Percentiles rank a stretch among this genome's conserved stretches.
phyloP scores from a whole-genome alignment of 352 stramenopile species.

The Pythium periplocum region DNA sequence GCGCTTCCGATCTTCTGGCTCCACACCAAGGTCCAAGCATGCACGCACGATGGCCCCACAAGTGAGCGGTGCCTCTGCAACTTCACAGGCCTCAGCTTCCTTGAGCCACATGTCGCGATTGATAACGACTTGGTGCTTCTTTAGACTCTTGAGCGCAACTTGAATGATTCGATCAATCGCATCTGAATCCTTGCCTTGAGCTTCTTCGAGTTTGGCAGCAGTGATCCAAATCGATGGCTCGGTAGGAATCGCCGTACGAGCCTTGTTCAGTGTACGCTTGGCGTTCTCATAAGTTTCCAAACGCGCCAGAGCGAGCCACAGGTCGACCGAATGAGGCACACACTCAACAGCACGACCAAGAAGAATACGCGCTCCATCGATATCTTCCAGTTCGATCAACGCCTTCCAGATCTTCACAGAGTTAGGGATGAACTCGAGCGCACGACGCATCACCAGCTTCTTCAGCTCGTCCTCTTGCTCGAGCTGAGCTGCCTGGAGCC shows the following conservation, averaged over 20 bases:
- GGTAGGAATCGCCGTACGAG: slow-evolving; percentile 90
- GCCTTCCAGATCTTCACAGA: slow-evolving; percentile 98
- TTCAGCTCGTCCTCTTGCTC: slow-evolving; percentile 87
- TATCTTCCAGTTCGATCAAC: slow-evolving; percentile 97
- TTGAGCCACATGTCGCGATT: slow-evolving; percentile 96
- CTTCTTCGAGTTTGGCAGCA: slow-evolving; percentile 98
- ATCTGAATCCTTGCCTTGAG: slow-evolving; percentile 87
- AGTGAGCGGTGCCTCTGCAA: slow-evolving; percentile 88
- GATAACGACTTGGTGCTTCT: slow-evolving; percentile 88
- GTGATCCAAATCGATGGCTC: slow-evolving; percentile 98
- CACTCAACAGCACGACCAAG: slow-evolving; percentile 97
- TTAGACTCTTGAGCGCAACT: slow-evolving; percentile 84
- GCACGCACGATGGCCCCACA: slow-evolving; percentile 93
- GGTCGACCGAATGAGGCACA: slow-evolving; percentile 95
- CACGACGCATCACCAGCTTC: slow-evolving; percentile 87
- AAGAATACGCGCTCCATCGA: slow-evolving; percentile 94
- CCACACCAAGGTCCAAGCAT: slow-evolving; percentile 93
- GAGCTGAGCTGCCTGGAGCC: slow-evolving; percentile 93
- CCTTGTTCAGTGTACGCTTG: slow-evolving; percentile 96
- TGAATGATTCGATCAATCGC: slow-evolving; percentile 84
- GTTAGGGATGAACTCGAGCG: slow-evolving; percentile 95
- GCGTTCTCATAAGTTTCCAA: slow-evolving; percentile 99
- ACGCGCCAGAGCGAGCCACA: slow-evolving; percentile 97
- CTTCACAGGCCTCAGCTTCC: slow-evolving; percentile 94
- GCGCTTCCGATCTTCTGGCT: slow-evolving; percentile 93